Conservation (phyloP, 2,329 filamentous ascomycete species). For the Colletotrichum neosansevieriae region DNA sequence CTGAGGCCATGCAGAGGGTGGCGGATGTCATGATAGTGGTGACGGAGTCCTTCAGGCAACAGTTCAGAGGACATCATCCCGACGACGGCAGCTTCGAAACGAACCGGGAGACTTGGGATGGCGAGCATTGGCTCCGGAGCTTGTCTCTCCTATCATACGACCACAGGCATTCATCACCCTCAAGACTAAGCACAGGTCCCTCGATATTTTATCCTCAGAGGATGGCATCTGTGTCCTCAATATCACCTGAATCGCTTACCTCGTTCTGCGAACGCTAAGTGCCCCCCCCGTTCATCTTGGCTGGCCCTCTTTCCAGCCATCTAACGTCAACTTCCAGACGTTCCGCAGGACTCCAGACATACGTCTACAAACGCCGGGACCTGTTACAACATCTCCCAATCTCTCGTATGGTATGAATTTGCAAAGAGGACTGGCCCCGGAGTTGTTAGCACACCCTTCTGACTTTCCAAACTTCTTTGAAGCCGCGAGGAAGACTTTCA, state of each 20-base stretch:
- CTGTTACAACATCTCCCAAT: neutral
- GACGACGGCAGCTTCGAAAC: neutral
- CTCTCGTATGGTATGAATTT: neutral
- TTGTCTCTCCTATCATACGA: conserved; percentile 2
- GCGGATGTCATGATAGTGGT: conserved; percentile 30
- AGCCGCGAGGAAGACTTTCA: conserved; percentile 23
- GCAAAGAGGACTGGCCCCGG: neutral
- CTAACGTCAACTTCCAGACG: neutral
- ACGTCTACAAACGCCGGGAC: neutral
- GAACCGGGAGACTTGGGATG: neutral
- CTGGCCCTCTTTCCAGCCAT: neutral
- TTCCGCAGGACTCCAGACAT: neutral
- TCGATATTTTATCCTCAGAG: neutral
- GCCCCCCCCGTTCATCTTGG: neutral
- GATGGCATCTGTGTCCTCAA: neutral
- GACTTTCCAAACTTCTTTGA: conserved; percentile 16
- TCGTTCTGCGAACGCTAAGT: neutral
- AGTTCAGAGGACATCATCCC: conserved; percentile 13
- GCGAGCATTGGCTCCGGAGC: neutral
- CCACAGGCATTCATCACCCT: neutral
- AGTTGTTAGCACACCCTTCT: conserved; percentile 1
- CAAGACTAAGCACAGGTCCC: neutral
- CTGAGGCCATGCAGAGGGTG: conserved; percentile 23
- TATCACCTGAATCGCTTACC: neutral
- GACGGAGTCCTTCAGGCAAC: conserved; percentile 30